Conservation (phyloP, 768 basidiomycete genomes). For the Suillus subalutaceus region DNA sequence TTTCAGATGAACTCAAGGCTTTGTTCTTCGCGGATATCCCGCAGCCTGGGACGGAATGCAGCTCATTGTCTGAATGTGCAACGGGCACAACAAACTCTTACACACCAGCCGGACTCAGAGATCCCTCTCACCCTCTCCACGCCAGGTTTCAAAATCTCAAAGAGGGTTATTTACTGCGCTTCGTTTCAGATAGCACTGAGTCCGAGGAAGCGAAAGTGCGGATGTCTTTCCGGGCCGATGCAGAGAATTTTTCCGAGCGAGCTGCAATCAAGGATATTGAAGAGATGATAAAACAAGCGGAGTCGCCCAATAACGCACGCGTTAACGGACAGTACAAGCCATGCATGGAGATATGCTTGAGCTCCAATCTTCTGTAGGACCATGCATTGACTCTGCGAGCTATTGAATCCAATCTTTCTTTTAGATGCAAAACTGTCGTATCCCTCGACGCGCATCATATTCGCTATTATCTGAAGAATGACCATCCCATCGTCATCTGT, state of each 20-base stretch:
- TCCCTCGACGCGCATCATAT: not conserved
- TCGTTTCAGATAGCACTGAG: constrained; percentile 25
- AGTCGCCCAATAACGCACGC: not conserved
- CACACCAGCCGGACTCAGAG: constrained; percentile 11
- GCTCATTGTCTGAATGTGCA: not conserved
- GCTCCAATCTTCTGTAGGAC: not conserved
- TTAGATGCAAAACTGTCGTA: not conserved
- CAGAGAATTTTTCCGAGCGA: not conserved
- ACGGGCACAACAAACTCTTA: not conserved
- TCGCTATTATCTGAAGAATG: not conserved
- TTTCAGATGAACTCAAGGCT: constrained; percentile 59
- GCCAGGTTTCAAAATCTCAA: constrained; percentile 26
- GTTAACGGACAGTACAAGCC: not conserved
- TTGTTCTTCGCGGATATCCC: constrained; percentile 48
- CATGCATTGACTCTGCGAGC: not conserved
- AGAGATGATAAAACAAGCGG: not conserved
- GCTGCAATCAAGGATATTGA: not conserved
- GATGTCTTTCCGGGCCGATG: constrained; percentile 7
- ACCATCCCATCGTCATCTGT: not conserved
- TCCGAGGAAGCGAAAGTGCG: constrained; percentile 7
- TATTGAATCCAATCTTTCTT: not conserved
- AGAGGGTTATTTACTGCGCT: constrained; percentile 26
- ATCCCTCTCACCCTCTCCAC: constrained; percentile 27
- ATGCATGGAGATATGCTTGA: not conserved
- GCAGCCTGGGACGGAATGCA: constrained; percentile 16